Conservation (phyloP, 768 basidiomycete species). For the Tubosaeta sp. region DNA sequence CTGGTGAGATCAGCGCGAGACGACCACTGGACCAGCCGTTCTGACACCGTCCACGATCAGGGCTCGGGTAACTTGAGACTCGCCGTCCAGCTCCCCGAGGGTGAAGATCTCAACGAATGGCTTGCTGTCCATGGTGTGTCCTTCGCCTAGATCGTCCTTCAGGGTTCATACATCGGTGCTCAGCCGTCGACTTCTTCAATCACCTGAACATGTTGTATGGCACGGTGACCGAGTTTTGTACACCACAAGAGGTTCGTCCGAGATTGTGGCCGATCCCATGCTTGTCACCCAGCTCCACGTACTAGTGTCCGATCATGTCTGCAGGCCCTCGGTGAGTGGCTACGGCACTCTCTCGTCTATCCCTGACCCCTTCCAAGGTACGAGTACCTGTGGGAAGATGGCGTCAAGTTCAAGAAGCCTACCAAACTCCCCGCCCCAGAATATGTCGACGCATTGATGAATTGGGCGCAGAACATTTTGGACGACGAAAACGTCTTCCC, state of each 20-base stretch:
- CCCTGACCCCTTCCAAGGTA: constrained; percentile 49
- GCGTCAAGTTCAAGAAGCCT: constrained; percentile 78
- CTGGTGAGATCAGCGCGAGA: constrained; percentile 43
- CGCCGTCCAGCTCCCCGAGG: constrained; percentile 92
- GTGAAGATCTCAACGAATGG: constrained; percentile 98
- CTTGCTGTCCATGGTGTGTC: constrained; percentile 93
- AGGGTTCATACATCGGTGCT: constrained; percentile 1
- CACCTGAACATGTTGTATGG: constrained; percentile 99
- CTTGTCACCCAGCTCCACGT: constrained; percentile 8
- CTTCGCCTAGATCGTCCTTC: not conserved
- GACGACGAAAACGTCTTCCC: constrained; percentile 94
- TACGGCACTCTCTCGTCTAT: not conserved
- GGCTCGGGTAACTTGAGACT: constrained; percentile 93
- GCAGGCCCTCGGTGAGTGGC: constrained; percentile 79
- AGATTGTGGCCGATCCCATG: not conserved
- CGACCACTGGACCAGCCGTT: not conserved
- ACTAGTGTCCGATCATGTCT: constrained; percentile 92
- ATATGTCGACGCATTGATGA: constrained; percentile 98
- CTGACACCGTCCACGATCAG: constrained; percentile 37
- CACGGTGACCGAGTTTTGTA: constrained; percentile 97
- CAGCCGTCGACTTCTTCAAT: constrained; percentile 99
- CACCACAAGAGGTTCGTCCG: constrained; percentile 72
- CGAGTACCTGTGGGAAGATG: constrained; percentile 95
- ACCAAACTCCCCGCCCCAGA: constrained; percentile 95
- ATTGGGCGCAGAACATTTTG: constrained; percentile 90